Evolutionary conservation across 2,329 filamentous ascomycete species (phyloP).

Genomic region (Scedosporium apiospermum): DNA sequence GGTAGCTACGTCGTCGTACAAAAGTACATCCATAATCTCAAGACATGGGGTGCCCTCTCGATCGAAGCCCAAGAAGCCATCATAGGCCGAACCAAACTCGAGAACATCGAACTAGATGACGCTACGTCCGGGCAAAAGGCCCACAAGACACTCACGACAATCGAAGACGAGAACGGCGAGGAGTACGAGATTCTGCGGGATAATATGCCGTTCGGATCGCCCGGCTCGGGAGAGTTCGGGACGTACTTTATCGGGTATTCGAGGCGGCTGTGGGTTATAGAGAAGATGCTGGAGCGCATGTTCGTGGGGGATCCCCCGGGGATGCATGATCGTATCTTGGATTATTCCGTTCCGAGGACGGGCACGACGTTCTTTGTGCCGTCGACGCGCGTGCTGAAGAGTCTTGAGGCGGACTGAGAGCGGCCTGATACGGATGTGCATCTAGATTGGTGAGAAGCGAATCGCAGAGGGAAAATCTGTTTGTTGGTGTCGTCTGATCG

Average conservation of each 20-base stretch:
- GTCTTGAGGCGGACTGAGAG: slow-evolving; percentile 1
- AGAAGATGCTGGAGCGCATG: slow-evolving; percentile 49
- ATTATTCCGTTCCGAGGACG: slow-evolving; percentile 43
- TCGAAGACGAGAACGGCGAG: slow-evolving; percentile 37
- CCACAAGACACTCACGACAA: slow-evolving; percentile 45
- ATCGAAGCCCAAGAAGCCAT: slow-evolving; percentile 45
- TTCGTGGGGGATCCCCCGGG: slow-evolving; percentile 45
- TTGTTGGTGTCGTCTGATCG: too few relatives aligned
- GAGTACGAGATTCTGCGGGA: slow-evolving; percentile 46
- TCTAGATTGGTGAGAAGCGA: too few relatives aligned
- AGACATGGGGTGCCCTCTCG: slow-evolving; percentile 32
- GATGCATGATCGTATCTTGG: slow-evolving; percentile 43
- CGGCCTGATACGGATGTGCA: too few relatives aligned
- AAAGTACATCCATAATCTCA: slow-evolving; percentile 46
- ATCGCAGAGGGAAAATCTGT: too few relatives aligned
- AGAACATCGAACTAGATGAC: slow-evolving; percentile 48
- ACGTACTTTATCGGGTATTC: slow-evolving; percentile 52
- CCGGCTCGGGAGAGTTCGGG: slow-evolving; percentile 39
- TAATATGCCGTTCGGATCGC: slow-evolving; percentile 52
- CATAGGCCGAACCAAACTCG: slow-evolving; percentile 47
- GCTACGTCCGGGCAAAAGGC: slow-evolving; percentile 34
- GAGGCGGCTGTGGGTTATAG: slow-evolving; percentile 42
- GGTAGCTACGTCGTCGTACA: slow-evolving; percentile 52
- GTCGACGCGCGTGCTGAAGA: slow-evolving; percentile 24
- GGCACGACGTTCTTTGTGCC: slow-evolving; percentile 46